Conservation (phyloP, 1,284 basidiomycete species). For the Somion occarium region DNA sequence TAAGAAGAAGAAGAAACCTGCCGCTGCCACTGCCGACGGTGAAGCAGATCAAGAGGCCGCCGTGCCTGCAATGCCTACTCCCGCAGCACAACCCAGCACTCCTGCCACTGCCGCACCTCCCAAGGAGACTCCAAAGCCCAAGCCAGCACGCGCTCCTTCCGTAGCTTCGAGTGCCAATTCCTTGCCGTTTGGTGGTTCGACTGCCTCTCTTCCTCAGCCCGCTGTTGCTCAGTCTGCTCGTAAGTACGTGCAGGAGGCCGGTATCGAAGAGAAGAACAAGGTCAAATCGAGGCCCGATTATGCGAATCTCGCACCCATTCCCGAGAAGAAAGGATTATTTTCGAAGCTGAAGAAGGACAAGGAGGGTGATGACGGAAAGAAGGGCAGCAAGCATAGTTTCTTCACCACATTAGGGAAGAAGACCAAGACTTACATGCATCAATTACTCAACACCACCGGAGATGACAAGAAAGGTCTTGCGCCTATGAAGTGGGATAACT, state of each 20-base stretch:
- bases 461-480: slow-evolving; percentile 51
- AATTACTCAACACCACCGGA: slow-evolving; percentile 52
- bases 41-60: slow-evolving; percentile 8
- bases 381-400: slow-evolving; percentile 41
- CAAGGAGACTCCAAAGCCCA: slow-evolving; percentile 14
- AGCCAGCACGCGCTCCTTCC: slow-evolving; percentile 14
- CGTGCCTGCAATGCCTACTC: slow-evolving; percentile 1
- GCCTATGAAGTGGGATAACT: slow-evolving; percentile 72
- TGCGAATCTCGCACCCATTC: slow-evolving; percentile 43
- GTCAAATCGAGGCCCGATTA: slow-evolving; percentile 62
- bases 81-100: slow-evolving; percentile 11
- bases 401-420: slow-evolving; percentile 57
- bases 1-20: slow-evolving; percentile 64
- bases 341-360: slow-evolving; percentile 41
- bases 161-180: slow-evolving; percentile 21
- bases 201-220: slow-evolving; percentile 41
- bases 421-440: slow-evolving; percentile 54
- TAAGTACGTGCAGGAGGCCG: slow-evolving; percentile 58
- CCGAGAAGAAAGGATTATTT: slow-evolving; percentile 43
- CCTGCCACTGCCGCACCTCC: slow-evolving; percentile 13
- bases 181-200: slow-evolving; percentile 31
- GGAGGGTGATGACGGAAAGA: slow-evolving; percentile 28
- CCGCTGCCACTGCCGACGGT: slow-evolving; percentile 23
- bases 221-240: slow-evolving; percentile 60
- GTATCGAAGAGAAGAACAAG: slow-evolving; percentile 52